Conservation (phyloP, 352 stramenopile species). For the Globisporangium paroecandrum region DNA sequence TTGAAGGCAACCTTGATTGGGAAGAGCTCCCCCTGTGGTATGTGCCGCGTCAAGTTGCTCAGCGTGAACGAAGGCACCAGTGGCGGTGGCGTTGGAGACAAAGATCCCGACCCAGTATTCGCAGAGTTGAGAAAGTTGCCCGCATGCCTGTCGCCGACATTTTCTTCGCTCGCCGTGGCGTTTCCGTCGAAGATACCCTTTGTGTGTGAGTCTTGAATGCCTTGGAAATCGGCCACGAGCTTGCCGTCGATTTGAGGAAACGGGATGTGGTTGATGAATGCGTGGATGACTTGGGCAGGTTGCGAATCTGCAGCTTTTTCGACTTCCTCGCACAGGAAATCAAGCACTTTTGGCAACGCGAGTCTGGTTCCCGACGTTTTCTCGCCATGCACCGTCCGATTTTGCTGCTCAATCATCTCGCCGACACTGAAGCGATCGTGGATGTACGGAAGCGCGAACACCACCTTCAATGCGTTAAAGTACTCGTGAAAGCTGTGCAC, state of each 20-base stretch:
- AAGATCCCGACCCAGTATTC: background rate
- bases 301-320: constrained; percentile 28
- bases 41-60: background rate
- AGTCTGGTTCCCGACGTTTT: constrained; percentile 18
- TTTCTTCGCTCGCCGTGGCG: constrained; percentile 10
- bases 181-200: constrained; percentile 24
- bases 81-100: constrained; percentile 12
- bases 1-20: constrained; percentile 77
- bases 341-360: constrained; percentile 50
- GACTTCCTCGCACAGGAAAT: constrained; percentile 58
- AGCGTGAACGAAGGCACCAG: constrained; percentile 24
- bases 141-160: background rate
- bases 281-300: constrained; percentile 13
- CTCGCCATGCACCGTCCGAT: constrained; percentile 52
- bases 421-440: constrained; percentile 68
- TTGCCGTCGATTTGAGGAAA: constrained; percentile 15
- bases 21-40: constrained; percentile 47
- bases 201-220: constrained; percentile 24
- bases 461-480: constrained; percentile 57
- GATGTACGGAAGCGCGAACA: constrained; percentile 71
- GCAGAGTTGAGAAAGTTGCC: constrained; percentile 4
- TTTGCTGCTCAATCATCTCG: constrained; percentile 70
- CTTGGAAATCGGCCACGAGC: constrained; percentile 2
- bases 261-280: constrained; percentile 22
- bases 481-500: constrained; percentile 75